Evolutionary conservation across 768 basidiomycete species (phyloP).

Genomic region (Tephrocybe sp.): DNA sequence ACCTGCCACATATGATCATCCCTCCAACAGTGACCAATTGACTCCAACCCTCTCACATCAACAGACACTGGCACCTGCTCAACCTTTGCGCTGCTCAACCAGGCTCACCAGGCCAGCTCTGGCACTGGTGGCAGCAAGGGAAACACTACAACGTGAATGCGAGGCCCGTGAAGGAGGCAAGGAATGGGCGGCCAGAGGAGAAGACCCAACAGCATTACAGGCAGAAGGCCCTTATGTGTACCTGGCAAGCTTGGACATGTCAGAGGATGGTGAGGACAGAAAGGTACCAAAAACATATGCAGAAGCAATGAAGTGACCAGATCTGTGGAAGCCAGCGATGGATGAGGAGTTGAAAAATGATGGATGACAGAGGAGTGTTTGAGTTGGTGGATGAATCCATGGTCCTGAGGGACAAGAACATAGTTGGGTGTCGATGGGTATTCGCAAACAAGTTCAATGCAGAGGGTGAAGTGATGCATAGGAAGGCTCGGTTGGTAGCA

Average conservation of each 20-base stretch:
- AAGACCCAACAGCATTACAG: background rate
- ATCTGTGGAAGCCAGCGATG: slow-evolving; percentile 16
- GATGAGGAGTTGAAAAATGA: slow-evolving; percentile 19
- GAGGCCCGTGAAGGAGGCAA: too few relatives aligned
- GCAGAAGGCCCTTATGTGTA: background rate
- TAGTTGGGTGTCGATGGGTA: slow-evolving; percentile 17
- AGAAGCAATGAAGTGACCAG: slow-evolving; percentile 16
- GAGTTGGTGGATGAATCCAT: slow-evolving; percentile 8
- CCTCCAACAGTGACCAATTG: background rate
- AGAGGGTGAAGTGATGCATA: slow-evolving; percentile 22
- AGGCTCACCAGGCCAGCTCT: too few relatives aligned
- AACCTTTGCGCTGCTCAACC: too few relatives aligned
- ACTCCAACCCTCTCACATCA: background rate
- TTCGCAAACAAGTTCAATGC: slow-evolving; percentile 30
- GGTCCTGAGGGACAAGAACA: background rate
- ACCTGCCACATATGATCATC: too few relatives aligned
- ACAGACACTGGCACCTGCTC: too few relatives aligned
- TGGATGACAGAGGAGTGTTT: slow-evolving; percentile 16
- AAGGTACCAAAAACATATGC: slow-evolving; percentile 5
- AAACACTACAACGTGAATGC: too few relatives aligned
- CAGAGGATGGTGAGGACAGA: background rate
- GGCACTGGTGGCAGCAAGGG: too few relatives aligned
- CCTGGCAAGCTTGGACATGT: background rate
- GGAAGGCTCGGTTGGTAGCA: slow-evolving; percentile 26
- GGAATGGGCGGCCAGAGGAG: background rate